A percentile compares a stretch with the other conserved stretches of the same genome.
phyloP scores from a whole-genome alignment of 257 asterid species.

The Ophiorrhiza pumila region DNA sequence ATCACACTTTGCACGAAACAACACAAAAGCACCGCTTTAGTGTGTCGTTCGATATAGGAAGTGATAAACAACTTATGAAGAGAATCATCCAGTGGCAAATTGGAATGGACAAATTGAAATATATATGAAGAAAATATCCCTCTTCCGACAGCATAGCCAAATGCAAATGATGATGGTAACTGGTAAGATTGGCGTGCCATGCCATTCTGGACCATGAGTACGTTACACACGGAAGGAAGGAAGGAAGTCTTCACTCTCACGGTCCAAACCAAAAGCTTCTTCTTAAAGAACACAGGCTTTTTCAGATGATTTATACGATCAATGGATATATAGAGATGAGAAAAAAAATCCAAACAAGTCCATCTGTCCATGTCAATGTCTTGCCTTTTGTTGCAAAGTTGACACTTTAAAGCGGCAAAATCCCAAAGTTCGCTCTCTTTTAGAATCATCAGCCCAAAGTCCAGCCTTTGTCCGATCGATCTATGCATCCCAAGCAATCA shows the following conservation, averaged over 20 bases:
- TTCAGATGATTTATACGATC: not conserved
- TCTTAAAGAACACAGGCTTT: not conserved
- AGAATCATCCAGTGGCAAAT: no score
- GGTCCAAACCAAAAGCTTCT: not conserved
- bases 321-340: not conserved
- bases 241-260: not conserved
- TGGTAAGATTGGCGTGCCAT: not conserved
- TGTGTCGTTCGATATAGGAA: no score
- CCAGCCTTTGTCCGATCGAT: constrained; percentile 14
- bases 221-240: no score
- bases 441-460: not conserved
- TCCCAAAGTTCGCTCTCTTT: not conserved
- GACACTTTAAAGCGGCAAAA: not conserved
- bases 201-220: constrained; percentile 1
- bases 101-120: not conserved
- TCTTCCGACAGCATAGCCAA: not conserved
- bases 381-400: no score
- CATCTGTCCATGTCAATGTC: no score
- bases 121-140: not conserved
- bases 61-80: no score
- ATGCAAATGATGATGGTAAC: not conserved
- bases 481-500: no score
- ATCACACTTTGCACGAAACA: no score
- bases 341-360: not conserved
- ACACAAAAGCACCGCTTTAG: no score